phyloP scores from a whole-genome alignment of 1,284 basidiomycete species.

The Grifola frondosa region DNA sequence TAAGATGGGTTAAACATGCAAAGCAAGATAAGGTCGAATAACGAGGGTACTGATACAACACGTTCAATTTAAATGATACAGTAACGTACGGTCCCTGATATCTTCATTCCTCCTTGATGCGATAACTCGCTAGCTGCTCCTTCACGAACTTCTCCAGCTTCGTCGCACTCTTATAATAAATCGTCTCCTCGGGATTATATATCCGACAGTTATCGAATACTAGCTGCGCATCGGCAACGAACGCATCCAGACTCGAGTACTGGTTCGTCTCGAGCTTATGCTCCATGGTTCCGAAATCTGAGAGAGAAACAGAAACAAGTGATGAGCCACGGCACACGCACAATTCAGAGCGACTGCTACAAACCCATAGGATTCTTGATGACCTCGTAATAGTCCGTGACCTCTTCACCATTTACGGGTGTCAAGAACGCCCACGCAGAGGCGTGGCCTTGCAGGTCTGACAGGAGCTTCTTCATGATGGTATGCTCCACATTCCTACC shows the following conservation, averaged over 20 bases:
- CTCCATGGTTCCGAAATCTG: conserved; percentile 93
- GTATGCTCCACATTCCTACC: conserved; percentile 58
- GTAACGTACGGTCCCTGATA: too few species aligned
- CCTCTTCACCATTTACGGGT: conserved; percentile 84
- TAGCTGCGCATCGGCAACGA: conserved; percentile 79
- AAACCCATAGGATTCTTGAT: conserved; percentile 93
- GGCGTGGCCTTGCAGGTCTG: conserved; percentile 80
- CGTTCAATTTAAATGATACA: too few species aligned
- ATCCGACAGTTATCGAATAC: conserved; percentile 90
- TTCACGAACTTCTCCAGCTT: conserved; percentile 76
- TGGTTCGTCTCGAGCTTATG: conserved; percentile 84
- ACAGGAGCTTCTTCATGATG: conserved; percentile 82
- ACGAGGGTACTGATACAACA: too few species aligned
- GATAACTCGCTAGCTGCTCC: conserved; percentile 39
- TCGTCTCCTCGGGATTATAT: conserved; percentile 86
- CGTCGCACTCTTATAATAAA: conserved; percentile 86
- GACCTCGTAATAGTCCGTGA: conserved; percentile 89
- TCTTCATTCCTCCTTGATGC: conserved; percentile 23
- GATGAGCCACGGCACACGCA: background rate
- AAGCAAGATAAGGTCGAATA: too few species aligned
- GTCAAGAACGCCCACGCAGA: conserved; percentile 86
- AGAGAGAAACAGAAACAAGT: conserved; percentile 8
- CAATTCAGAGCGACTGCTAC: conserved; percentile 26
- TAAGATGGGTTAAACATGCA: too few species aligned
- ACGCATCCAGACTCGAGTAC: conserved; percentile 77